These are phyloP conservation scores for Cicer pinnatifidum DNA, from an alignment of 306 rosid genomes.

Conservation along the genomic window DNA sequence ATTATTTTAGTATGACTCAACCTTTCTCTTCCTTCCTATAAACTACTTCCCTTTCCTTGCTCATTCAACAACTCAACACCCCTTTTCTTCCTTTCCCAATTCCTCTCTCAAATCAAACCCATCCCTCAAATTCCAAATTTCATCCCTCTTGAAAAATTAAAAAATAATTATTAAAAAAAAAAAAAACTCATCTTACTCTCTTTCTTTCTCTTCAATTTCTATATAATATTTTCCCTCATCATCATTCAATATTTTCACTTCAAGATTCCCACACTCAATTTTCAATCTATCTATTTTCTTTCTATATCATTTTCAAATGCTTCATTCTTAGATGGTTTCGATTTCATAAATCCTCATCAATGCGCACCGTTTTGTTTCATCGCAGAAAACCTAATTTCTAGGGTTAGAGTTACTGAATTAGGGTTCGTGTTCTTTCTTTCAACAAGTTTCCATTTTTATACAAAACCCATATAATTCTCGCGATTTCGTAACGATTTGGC, in stretches of 20 bases:
- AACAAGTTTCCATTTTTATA: not conserved
- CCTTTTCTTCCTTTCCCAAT: not conserved
- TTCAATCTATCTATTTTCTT: not conserved
- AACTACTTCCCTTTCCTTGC: conserved; percentile 36
- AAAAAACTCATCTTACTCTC: conserved; percentile 19
- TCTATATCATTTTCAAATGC: not conserved
- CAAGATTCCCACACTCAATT: conserved; percentile 33
- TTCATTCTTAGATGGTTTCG: not conserved
- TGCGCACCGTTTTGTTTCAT: conserved; percentile 35
- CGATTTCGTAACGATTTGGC: conserved; percentile 43
- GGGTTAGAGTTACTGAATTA: conserved; percentile 10
- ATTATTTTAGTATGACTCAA: conserved; percentile 30
- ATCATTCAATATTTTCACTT: conserved; percentile 12
- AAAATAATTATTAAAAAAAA: not conserved
- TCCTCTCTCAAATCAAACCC: conserved; percentile 1
- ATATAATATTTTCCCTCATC: not conserved
- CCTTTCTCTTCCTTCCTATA: conserved; percentile 37
- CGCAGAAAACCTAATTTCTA: conserved; percentile 36
- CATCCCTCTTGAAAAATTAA: not conserved
- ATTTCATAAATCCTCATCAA: conserved; percentile 41
- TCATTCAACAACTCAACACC: conserved; percentile 38
- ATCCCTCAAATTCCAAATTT: not conserved
- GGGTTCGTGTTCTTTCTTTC: conserved; percentile 19
- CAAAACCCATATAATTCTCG: not conserved
- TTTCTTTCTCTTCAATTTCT: not conserved